Base-by-base conservation (phyloP, 495 filamentous ascomycete genomes). In the Thermochaetoides thermophila region DNA sequence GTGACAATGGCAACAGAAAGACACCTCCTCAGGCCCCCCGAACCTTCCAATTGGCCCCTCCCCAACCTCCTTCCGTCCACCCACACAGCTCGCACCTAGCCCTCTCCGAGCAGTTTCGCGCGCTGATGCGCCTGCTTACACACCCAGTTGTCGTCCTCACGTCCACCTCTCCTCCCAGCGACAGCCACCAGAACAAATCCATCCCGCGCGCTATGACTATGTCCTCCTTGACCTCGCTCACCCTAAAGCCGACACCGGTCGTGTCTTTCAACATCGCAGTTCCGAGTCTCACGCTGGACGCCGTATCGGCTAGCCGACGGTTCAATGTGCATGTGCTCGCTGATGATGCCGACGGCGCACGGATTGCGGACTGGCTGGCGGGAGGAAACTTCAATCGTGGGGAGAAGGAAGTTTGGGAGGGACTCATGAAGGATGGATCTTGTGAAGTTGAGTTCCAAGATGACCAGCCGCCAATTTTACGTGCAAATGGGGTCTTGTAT, bases 171-270 rank as follows among this genome's bases (percentile, higher is more conserved):
- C 28, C 26, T 6, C 32, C 45, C 4, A 53, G 55, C 30, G 3
- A n/a, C 18, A 5, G 25, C 17, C 39, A 26, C 37, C 50, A 18
- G 3, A 23, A 22, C 28, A 5, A 14, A 13, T 39, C 45, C 31
- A 20, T 52, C 15, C 60, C 53, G 15, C 51, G 61, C 22, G 84
- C 72, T 32, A 78, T 89, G 63, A 84, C 81, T 16, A 74, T 87
- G 42, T 91, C 84, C 13, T 85, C 80, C 9, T 79, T 92, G 60
- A 84, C 70, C 13, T 82, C 80, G 0, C 68, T 92, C 16, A 69
- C 76, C 0, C 60, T 89, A 1, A 37, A 46, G 9, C 82, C 82
- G 0, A 43, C 57, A 3, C 81, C 84, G 0, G 62, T 78, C 17
- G 66, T 89, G 22, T 76, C 75, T 21, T 86, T 92, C 68, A 92